These are phyloP conservation scores for Pichia sp. DNA, from an alignment of 1,139 yeast genomes.

Conservation along the genomic window DNA sequence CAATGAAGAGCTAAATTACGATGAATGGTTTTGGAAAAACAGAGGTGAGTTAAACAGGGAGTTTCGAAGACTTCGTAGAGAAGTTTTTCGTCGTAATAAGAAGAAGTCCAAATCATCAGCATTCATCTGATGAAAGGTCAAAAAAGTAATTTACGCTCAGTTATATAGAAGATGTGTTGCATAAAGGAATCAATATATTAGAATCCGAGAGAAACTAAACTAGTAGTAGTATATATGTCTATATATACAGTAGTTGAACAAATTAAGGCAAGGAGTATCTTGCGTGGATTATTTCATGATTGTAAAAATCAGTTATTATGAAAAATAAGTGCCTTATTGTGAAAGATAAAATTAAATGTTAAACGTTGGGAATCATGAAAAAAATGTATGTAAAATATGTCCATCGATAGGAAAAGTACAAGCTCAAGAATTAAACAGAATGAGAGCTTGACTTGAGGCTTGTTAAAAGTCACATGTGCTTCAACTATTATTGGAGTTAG, in stretches of 20 bases:
- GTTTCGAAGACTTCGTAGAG: conserved; percentile 71
- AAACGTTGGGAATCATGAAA: conserved; percentile 6
- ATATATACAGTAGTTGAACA: neutral
- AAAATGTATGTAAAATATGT: neutral
- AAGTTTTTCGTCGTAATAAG: conserved; percentile 53
- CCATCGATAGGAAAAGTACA: neutral
- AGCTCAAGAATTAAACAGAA: neutral
- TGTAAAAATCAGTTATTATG: neutral
- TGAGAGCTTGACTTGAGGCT: neutral
- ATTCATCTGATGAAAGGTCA: neutral
- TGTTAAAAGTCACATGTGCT: neutral
- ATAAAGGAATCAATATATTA: no score
- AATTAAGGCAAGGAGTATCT: neutral
- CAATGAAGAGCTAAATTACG: conserved; percentile 55
- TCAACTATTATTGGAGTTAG: conserved; percentile 17
- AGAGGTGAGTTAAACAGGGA: conserved; percentile 79
- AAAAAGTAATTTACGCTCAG: neutral
- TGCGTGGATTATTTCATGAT: neutral
- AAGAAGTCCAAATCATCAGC: conserved; percentile 12
- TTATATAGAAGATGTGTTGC: no score
- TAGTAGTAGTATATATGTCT: neutral
- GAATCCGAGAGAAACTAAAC: neutral
- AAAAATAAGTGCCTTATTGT: neutral
- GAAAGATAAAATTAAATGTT: conserved; percentile 3
- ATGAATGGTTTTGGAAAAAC: conserved; percentile 74